A percentile compares a stretch with the other conserved stretches of the same genome.
Conservation (phyloP, 306 rosid species). For the Lupinus albus region DNA sequence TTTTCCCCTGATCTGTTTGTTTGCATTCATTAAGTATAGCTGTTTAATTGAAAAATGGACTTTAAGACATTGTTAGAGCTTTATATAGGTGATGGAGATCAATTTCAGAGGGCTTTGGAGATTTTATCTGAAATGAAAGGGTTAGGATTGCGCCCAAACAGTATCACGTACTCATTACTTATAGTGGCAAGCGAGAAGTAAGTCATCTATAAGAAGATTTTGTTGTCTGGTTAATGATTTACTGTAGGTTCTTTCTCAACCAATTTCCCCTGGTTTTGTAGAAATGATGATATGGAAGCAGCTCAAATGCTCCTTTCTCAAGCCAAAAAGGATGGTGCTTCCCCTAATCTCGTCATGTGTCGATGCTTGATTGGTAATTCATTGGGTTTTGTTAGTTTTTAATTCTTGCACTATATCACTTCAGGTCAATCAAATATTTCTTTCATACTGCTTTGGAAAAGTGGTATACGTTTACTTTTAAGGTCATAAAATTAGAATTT, state of each 20-base stretch:
- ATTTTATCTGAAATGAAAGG: constrained; percentile 80
- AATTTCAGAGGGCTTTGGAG: constrained; percentile 80
- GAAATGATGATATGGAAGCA: constrained; percentile 78
- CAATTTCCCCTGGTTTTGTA: constrained; percentile 46
- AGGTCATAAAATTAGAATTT: background rate
- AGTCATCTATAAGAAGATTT: constrained; percentile 41
- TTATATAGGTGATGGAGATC: constrained; percentile 83
- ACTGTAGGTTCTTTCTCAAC: constrained; percentile 26
- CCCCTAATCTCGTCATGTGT: constrained; percentile 61
- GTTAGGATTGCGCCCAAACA: constrained; percentile 75
- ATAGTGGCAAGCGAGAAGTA: constrained; percentile 84
- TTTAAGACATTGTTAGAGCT: constrained; percentile 37
- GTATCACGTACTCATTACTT: constrained; percentile 86
- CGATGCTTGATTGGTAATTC: constrained; percentile 78
- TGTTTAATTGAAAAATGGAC: constrained; percentile 37
- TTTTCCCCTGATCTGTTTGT: constrained; percentile 2
- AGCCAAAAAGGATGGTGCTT: constrained; percentile 73
- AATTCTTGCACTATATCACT: constrained; percentile 24
- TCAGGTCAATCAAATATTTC: constrained; percentile 15
- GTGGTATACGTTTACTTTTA: background rate
- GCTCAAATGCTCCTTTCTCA: constrained; percentile 76
- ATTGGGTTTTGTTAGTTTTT: constrained; percentile 9
- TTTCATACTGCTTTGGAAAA: constrained; percentile 23
- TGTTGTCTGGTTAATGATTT: constrained; percentile 27
- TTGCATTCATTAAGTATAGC: constrained; percentile 28